Conservation (phyloP, 2,329 filamentous ascomycete species). For the Penicillium sp. region DNA sequence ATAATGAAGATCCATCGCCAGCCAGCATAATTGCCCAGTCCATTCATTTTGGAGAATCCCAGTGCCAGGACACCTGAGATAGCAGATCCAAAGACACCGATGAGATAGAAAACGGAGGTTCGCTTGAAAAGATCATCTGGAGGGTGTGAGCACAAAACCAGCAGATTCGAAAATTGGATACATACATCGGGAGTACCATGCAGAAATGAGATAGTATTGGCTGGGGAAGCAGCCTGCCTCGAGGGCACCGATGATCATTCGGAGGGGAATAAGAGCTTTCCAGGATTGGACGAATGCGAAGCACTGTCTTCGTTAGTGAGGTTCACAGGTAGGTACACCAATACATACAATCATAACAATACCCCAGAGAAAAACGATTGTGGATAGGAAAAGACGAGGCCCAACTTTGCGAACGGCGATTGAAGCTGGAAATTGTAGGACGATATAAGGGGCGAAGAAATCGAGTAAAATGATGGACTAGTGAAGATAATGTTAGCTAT, state of each 20-base stretch:
- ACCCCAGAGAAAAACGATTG: constrained; percentile 22
- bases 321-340: background rate
- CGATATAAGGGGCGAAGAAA: constrained; percentile 72
- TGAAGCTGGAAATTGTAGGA: constrained; percentile 72
- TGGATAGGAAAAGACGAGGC: constrained; percentile 29
- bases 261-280: background rate
- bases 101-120: constrained; percentile 68
- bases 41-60: constrained; percentile 54
- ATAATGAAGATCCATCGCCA: constrained; percentile 15
- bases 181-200: constrained; percentile 49
- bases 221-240: constrained; percentile 14
- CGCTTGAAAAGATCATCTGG: constrained; percentile 65
- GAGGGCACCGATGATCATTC: constrained; percentile 12
- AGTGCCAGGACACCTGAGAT: constrained; percentile 70
- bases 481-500: background rate
- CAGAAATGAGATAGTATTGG: constrained; percentile 35
- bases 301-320: background rate
- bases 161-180: background rate
- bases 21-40: background rate
- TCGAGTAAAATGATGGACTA: constrained; percentile 45
- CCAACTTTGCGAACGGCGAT: constrained; percentile 68
- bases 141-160: background rate
- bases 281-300: background rate
- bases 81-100: constrained; percentile 66
- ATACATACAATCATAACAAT: constrained; percentile 10